Evolutionary conservation across 768 basidiomycete genomes (phyloP).

Genomic region (Tylopilus plumbeoviolaceoides): DNA sequence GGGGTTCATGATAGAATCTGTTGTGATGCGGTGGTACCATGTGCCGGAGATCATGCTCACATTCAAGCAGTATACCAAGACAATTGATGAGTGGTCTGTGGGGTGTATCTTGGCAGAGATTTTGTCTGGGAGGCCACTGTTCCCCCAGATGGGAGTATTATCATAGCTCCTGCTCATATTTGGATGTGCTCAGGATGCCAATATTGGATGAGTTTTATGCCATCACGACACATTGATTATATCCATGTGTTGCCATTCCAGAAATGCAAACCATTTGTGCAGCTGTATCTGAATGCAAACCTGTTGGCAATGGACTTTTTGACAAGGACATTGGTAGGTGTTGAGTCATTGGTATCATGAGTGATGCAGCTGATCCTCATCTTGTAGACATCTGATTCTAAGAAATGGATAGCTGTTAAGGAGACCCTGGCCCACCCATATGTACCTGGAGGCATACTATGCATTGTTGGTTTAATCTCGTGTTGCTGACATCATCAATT

Average conservation of each 20-base stretch:
- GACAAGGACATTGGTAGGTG: no score
- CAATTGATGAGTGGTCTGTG: no score
- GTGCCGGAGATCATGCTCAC: constrained; percentile 99
- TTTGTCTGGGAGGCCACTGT: constrained; percentile 94
- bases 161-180: constrained; percentile 36
- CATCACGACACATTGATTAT: no score
- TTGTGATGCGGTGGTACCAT: constrained; percentile 95
- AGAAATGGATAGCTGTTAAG: constrained; percentile 43
- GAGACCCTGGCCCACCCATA: no score
- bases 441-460: constrained; percentile 71
- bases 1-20: no score
- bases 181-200: no score
- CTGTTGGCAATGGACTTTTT: no score
- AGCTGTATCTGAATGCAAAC: no score
- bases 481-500: constrained; percentile 6
- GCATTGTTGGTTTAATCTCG: constrained; percentile 18
- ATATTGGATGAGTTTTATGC: no score
- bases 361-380: not conserved
- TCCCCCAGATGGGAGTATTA: constrained; percentile 96
- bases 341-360: no score
- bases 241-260: no score
- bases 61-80: constrained; percentile 63
- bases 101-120: constrained; percentile 93
- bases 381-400: constrained; percentile 88
- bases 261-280: no score